Evolutionary conservation across 2,329 filamentous ascomycete species (phyloP).

Genomic region (Aureobasidium subglaciale): DNA sequence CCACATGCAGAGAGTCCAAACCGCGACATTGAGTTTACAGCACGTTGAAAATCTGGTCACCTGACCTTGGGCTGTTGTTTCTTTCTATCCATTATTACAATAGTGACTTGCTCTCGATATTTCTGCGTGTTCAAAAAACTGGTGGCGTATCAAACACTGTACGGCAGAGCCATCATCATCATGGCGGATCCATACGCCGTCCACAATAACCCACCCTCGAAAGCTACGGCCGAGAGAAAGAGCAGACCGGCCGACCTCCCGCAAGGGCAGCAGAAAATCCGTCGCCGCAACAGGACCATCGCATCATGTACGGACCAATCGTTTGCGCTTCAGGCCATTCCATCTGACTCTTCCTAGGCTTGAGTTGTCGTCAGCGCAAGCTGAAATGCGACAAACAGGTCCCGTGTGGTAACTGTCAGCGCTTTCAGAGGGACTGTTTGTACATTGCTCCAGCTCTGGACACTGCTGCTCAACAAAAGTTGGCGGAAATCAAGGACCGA

Average conservation of each 20-base stretch:
- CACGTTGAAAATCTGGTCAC: too few relatives aligned
- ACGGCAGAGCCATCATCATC: too few relatives aligned
- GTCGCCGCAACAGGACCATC: conserved; percentile 16
- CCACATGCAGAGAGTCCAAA: background rate
- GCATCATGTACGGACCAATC: conserved; percentile 12
- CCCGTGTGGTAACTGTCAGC: conserved; percentile 62
- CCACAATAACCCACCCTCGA: conserved; percentile 2
- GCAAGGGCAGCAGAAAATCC: conserved; percentile 16
- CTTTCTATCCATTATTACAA: conserved; percentile 8
- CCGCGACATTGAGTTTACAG: too few relatives aligned
- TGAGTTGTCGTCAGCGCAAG: conserved; percentile 67
- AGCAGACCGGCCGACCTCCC: conserved; percentile 8
- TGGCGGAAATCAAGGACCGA: conserved; percentile 73
- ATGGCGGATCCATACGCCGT: conserved; percentile 14
- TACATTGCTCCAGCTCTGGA: conserved; percentile 64
- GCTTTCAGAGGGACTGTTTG: conserved; percentile 47
- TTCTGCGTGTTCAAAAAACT: background rate
- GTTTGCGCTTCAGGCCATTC: conserved; percentile 7
- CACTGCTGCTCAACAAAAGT: conserved; percentile 59
- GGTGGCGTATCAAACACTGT: too few relatives aligned
- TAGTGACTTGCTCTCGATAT: background rate
- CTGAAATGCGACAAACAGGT: conserved; percentile 69
- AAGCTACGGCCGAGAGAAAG: conserved; percentile 15
- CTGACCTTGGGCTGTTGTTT: conserved; percentile 11
- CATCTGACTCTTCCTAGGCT: conserved; percentile 28